Base-by-base conservation (phyloP, 2,329 filamentous ascomycete genomes). In the Penicillium concentricum region DNA sequence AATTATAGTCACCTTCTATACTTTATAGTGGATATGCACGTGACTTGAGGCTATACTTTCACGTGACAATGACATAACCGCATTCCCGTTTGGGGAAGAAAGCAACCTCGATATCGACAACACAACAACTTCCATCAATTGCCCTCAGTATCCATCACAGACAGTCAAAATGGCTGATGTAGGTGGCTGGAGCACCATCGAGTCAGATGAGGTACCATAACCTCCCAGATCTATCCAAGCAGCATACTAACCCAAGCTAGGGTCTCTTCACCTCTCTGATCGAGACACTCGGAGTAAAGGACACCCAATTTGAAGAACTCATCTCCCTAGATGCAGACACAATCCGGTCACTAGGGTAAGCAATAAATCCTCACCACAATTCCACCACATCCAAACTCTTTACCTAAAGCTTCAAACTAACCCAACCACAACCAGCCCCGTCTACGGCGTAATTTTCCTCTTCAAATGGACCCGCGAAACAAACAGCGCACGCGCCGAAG, bases 231-330 rank as follows among this genome's bases (percentile, higher is more conserved):
- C n/a, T 16, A 34, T 43, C 22, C 8, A 22, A 57, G 3, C 42
- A 48, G 39, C 43, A 57, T 59, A 52, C 57, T 56, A 24, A 58
- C 34, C 22, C 30, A 39, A 30, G 5, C 22, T 61, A 88, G 92
- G 94, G 94, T 70, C 92, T 99, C 72, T 99, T 99, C 79, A 99
- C 94, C 62, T 96, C 92, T 70, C 86, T 99, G 60, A 89, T 99
- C 71, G 92, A 97, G 70, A 87, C 86, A 69, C 88, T 99, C 61
- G 94, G 94, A 49, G 92, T 96, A 67, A 89, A 92, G 74, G 87
- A 91, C 71, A 91, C 97, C 2, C 94, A 99, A 76, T 97, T 97
- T 73, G 94, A 97, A 79, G 94, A 99, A 79, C 87, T 99, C 62
- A 85, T 97, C 57, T 89, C 90, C 1, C 87, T 99, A 63, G 93